phyloP scores from a whole-genome alignment of 2,329 filamentous ascomycete genomes.

The Fusarium udum region DNA sequence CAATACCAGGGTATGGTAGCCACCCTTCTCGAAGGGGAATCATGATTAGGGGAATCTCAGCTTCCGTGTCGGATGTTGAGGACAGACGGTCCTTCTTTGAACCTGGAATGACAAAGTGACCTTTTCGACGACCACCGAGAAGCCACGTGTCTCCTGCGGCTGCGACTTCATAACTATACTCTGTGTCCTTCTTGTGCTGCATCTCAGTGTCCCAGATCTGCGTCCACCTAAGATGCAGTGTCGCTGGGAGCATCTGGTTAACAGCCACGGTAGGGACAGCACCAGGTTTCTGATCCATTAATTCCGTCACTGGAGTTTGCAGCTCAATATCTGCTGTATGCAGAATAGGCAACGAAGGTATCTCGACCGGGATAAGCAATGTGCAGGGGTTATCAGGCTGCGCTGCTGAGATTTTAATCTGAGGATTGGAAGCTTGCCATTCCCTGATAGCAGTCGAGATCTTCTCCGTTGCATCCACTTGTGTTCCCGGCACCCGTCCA shows the following conservation, averaged over 20 bases:
- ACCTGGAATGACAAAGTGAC: slow-evolving; percentile 73
- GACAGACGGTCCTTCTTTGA: slow-evolving; percentile 53
- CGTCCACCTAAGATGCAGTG: slow-evolving; percentile 70
- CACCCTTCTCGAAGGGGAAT: slow-evolving; percentile 83
- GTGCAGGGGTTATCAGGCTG: slow-evolving; percentile 58
- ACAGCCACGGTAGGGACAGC: slow-evolving; percentile 60
- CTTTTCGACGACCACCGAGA: slow-evolving; percentile 81
- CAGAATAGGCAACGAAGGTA: slow-evolving; percentile 83
- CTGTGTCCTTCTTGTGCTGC: slow-evolving; percentile 59
- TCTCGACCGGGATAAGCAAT: slow-evolving; percentile 89
- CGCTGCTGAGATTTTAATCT: slow-evolving; percentile 40
- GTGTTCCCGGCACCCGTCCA: slow-evolving; percentile 51
- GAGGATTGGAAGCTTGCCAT: slow-evolving; percentile 47
- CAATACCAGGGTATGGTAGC: slow-evolving; percentile 79
- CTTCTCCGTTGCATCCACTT: slow-evolving; percentile 44
- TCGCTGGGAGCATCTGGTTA: slow-evolving; percentile 73
- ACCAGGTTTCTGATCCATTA: slow-evolving; percentile 44
- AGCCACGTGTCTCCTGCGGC: slow-evolving; percentile 82
- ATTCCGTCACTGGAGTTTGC: slow-evolving; percentile 48
- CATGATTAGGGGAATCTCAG: slow-evolving; percentile 74
- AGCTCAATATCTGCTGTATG: slow-evolving; percentile 79
- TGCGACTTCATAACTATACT: slow-evolving; percentile 86
- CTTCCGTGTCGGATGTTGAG: slow-evolving; percentile 61
- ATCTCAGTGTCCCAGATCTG: slow-evolving; percentile 67
- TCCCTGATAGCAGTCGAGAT: slow-evolving; percentile 44